Base-by-base conservation (phyloP, 208 protist species). In the Acanthamoeba pearcei region DNA sequence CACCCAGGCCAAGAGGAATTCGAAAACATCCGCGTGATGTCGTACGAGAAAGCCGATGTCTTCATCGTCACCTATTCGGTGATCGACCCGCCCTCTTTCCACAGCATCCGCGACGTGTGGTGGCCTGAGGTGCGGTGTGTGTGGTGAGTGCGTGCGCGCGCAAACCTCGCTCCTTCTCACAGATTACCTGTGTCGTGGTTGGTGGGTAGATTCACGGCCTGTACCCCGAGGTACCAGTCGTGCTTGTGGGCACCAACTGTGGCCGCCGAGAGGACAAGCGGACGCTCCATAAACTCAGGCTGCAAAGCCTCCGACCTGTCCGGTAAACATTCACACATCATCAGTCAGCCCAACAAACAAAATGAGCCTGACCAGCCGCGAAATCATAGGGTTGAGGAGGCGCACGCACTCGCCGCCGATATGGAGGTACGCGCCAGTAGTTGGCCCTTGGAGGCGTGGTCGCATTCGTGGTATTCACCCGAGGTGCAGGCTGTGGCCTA, bases 1-100 rank as follows among this genome's bases (percentile, higher is more conserved):
- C 24, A 13, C 24, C 9, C 66, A 85, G 76, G 76, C 17, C 76
- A 53, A 8, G 76, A 85, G 32, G 76, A 55, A 5, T 85, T 38
- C 76, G 76, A 46, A n/a, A 85, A 55, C 42, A 85, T 85, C 5
- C 76, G 76, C 0, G 46, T 32, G 10, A 57, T 85, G 76, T 24
- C 42, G 9, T 85, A 85, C 46, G 42, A 46, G 32, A 42, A 51
- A 27, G 46, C 76, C 24, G 76, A 85, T 19, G 66, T 51, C 6
- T 85, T 85, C 46, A 46, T 85, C 42, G 27, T 85, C 13, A 57
- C 27, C 29, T 85, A 57, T 29, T 85, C 76, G 19, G 76, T 85
- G 32, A 10, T 85, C 42, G 27, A 85, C 38, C 76, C 76, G 17
- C 29, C 35, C 29, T 85, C 76, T 29, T 85, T 85, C 27, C 42